Evolutionary conservation across 805 yeast genomes (phyloP), one percentile per base, ranked within the genome.

Genomic region (Metschnikowia gruessii): DNA sequence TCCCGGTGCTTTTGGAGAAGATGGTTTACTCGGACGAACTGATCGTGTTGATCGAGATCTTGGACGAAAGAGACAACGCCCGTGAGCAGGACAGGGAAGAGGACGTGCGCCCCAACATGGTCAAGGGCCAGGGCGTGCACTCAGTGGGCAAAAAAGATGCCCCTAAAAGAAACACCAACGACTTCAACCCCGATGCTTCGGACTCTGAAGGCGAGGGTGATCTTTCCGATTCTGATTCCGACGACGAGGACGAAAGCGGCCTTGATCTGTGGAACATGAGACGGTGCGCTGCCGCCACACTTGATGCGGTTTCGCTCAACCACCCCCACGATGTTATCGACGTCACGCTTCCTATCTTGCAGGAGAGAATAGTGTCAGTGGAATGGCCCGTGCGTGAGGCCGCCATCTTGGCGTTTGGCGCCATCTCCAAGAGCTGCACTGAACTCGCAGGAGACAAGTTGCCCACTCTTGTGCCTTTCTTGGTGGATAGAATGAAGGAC

Each of bases 341-440:
- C 19, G 71, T 79, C 11, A 76, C 87, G 1, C 75, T 92, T 52
- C 97, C 99, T 2, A 69, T 83, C 12, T 71, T 94, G 47, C 84
- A 87, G 63, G 82, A 80, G 38, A 79, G 82, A 44, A 80, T 94
- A 43, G 76, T 77, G 8, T 78, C 89, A 3, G 68, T 73, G 3
- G 79, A 84, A 49, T 94, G 99, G 99, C 88, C 87, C 19, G 79
- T 87, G 8, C 79, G 97, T 49, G 99, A 94, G 64, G 94, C 97
- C 5, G 83, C 97, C 1, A 91, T 94, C 22, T 72, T 94, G 39
- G 97, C 98, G 1, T 77, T 94, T 60, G 99, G 99, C 52, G 98
- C 98, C 24, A 83, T 92, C 59, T 87, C 96, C 31, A 91, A 85
- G 56, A 95, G 96, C 53, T 90, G 95, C 55, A 72, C 84, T 38